Base-by-base conservation (phyloP, 2,329 filamentous ascomycete species). In the Stromatinia cepivora region DNA sequence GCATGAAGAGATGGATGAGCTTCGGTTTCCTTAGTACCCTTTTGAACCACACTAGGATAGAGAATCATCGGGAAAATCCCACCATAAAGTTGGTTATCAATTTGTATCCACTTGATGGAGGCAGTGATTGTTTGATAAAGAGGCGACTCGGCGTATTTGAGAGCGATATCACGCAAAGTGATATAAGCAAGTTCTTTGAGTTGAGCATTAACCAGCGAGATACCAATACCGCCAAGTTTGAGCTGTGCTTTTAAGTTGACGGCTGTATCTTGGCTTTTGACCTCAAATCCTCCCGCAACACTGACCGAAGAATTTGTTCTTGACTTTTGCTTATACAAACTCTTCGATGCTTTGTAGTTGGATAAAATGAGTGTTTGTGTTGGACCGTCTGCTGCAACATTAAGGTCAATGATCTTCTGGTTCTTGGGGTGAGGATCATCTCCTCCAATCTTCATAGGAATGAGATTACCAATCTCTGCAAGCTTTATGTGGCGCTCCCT, bases 11-110 rank as follows among this genome's bases (percentile, higher is more conserved):
- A 98, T 0, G 95, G 95, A 80, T 98, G 95, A 0, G 94, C 91
- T 73, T 98, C 95, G 78, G 97, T 95, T 80, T 99, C 95, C 77
- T 95, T 48, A 2, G 93, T 93, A 73, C 93, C 95, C 85, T 98
- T 98, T 0, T 95, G 94, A 22, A 99, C 95, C 13, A 99, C 95
- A 80, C 94, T 97, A 8, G 95, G 95, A 79, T 99, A 99, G 69
- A 99, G 84, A 42, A 99, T 88, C 81, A 99, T 97, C 0, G 95
- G 95, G 84, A 99, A 99, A 75, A 99, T 94, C 36, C 96, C 95
- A 39, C 96, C 96, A 77, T 99, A 99, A 20, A 99, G 87, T 80
- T 99, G 95, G 76, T 99, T 99, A 81, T 99, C 95, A 75, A 99
- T 92, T 80, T 99, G 95, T 39, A 99, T 95, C 96, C 96, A 99